Base-by-base conservation (phyloP, 1,139 yeast species). In the Sugiyamaella xylanicola region DNA sequence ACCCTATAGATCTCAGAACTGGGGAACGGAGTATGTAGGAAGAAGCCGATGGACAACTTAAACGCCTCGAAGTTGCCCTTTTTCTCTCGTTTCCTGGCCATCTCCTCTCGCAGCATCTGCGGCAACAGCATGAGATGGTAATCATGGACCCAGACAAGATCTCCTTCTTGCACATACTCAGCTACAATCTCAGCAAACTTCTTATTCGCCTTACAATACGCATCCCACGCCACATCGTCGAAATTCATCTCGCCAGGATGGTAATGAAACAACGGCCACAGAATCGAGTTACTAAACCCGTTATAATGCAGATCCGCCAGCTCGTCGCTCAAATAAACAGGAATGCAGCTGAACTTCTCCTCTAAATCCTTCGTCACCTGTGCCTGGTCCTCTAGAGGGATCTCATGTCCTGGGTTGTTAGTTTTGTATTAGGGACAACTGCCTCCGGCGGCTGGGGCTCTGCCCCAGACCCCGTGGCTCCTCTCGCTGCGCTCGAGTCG, bases 211-310 rank as follows among this genome's bases (percentile, higher is more conserved):
- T 91, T 95, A 57, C 91, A 88, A 71, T 95, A 95, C 1, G 98
- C 98, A 51, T 93, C 93, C 99, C 99, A 95, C 2, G 97, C 97
- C 61, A 84, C 84, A 71, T 95, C 99, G 71, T 95, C 99, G 69
- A 95, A 95, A 70, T 89, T 91, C 88, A 95, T 95, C 73, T 95
- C 99, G 59, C 99, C 99, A 0, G 99, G 99, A 69, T 95, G 99
- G 73, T 95, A 95, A 72, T 95, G 99, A 76, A 95, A 95, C 59
- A 95, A 74, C 1, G 99, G 99, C 99, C 99, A 95, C 61, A 95
- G 76, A 61, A 95, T 95, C 48, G 85, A 80, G 72, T 93, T 95
- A 58, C 92, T 84, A 72, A 95, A 95, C 46, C 99, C 99, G 71
- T 95, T 95, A 74, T 95, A 95, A 74, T 93, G 98, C 64, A 93